Base-by-base conservation (phyloP, 2,329 filamentous ascomycete species). In the Gnomoniopsis smithogilvyi region DNA sequence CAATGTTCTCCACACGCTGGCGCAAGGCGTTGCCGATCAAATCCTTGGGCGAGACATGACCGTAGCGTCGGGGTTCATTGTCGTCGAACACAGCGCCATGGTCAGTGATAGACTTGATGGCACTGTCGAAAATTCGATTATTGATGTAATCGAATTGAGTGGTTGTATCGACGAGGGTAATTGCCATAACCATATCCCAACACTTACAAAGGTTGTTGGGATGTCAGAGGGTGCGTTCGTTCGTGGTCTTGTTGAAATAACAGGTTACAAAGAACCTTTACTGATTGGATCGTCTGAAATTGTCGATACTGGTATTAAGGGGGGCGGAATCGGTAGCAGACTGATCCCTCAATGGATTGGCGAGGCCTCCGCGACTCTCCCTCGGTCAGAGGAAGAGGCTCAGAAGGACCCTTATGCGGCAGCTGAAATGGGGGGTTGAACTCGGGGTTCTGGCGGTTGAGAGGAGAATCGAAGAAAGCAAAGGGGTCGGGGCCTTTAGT, bases 311-410 rank as follows among this genome's bases (percentile, higher is more conserved):
- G 68, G 75, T 88, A 80, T 92, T 98, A 98, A 76, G 95, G 95
- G 78, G 95, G 95, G 86, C 91, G 91, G 83, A 95, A 96, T 79
- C 88, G 89, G 81, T 93, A 96, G 80, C 89, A 90, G 82, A 91
- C 90, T 84, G 91, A 89, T 88, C 89, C 91, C 84, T 90, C 84
- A 83, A 83, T 88, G 84, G 88, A 87, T 86, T 90, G 91, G 89
- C 92, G 90, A 92, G 91, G 91, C 89, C 92, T 94, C 89, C 90
- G 92, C 90, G 92, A 96, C 92, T 95, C 95, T 96, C 94, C 95
- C 95, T 93, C 94, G 78, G 81, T 82, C 81, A 95, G 94, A 96
- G 93, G 94, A 98, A 98, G 94, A 96, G 93, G 90, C 90, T 88
- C 85, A 86, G 86, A 88, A 88, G 86, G 86, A 88, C 90, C 96